Conservation (phyloP, 805 yeast species). For the Huiozyma naganishii region DNA sequence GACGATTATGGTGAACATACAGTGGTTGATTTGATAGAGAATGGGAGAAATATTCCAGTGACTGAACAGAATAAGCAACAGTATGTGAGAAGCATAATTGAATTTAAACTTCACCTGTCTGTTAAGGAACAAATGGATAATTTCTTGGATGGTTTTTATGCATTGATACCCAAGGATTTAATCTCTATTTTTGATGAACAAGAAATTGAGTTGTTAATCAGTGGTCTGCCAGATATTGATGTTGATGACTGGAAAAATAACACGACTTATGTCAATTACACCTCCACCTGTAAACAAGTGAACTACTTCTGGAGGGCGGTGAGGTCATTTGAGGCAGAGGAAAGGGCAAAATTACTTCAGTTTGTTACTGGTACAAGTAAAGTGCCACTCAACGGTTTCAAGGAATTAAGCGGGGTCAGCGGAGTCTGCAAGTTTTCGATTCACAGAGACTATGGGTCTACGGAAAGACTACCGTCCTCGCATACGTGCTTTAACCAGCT, state of each 20-base stretch:
- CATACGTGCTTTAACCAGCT: constrained; percentile 96
- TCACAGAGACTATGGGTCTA: constrained; percentile 78
- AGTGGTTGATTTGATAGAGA: constrained; percentile 66
- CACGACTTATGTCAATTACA: constrained; percentile 70
- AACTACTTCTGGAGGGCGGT: constrained; percentile 99
- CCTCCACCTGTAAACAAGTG: constrained; percentile 73
- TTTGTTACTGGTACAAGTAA: constrained; percentile 96
- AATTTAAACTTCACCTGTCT: constrained; percentile 71
- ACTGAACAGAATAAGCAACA: constrained; percentile 86
- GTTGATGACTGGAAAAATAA: constrained; percentile 93
- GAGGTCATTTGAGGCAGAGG: constrained; percentile 85
- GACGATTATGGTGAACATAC: constrained; percentile 90
- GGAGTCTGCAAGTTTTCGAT: constrained; percentile 81
- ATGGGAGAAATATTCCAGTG: constrained; percentile 76
- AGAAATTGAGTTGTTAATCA: constrained; percentile 81
- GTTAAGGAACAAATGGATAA: constrained; percentile 81
- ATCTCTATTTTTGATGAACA: constrained; percentile 89
- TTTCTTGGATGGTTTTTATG: constrained; percentile 80
- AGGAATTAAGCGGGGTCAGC: constrained; percentile 76
- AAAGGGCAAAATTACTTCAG: constrained; percentile 85
- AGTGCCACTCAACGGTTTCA: constrained; percentile 91
- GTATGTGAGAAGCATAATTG: constrained; percentile 77
- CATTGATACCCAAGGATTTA: constrained; percentile 73
- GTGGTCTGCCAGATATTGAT: constrained; percentile 94
- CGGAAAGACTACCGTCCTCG: constrained; percentile 83